Percentiles rank a stretch among this genome's conserved stretches.
These are phyloP conservation scores for Casaregolazyma suthepensis DNA, from an alignment of 1,139 yeast genomes.

Conservation along the genomic window DNA sequence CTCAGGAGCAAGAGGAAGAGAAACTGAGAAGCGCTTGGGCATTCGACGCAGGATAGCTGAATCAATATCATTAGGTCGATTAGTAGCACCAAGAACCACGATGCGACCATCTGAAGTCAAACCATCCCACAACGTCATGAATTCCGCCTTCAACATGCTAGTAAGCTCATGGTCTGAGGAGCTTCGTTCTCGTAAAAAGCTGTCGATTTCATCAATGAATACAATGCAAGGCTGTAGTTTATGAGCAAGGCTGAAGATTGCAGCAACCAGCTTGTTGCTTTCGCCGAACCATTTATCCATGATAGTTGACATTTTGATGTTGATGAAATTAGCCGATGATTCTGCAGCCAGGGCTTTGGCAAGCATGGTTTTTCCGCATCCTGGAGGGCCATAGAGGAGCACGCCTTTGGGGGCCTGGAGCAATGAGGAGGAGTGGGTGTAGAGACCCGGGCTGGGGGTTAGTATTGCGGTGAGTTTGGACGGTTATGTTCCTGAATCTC, in stretches of 20 bases:
- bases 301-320: slow-evolving; percentile 86
- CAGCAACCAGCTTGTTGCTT: slow-evolving; percentile 89
- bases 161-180: slow-evolving; percentile 93
- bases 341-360: slow-evolving; percentile 94
- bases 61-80: slow-evolving; percentile 87
- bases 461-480: background rate
- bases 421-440: slow-evolving; percentile 36
- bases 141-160: slow-evolving; percentile 90
- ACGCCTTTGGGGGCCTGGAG: slow-evolving; percentile 94
- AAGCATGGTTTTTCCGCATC: slow-evolving; percentile 98
- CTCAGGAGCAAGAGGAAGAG: slow-evolving; percentile 64
- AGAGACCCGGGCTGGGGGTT: slow-evolving; percentile 19
- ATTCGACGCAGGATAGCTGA: slow-evolving; percentile 85
- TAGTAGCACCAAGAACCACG: slow-evolving; percentile 91
- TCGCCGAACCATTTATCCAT: slow-evolving; percentile 99
- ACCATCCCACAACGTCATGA: slow-evolving; percentile 98
- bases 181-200: slow-evolving; percentile 81
- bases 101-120: slow-evolving; percentile 69
- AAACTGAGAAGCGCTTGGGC: slow-evolving; percentile 84
- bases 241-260: slow-evolving; percentile 81
- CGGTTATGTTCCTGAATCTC: background rate
- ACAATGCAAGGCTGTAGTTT: slow-evolving; percentile 92
- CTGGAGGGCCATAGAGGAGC: slow-evolving; percentile 91
- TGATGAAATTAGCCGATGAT: slow-evolving; percentile 86
- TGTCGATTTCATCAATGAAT: slow-evolving; percentile 94